Conservation (phyloP, 1,284 basidiomycete genomes). For the Trichosporon sp. region DNA sequence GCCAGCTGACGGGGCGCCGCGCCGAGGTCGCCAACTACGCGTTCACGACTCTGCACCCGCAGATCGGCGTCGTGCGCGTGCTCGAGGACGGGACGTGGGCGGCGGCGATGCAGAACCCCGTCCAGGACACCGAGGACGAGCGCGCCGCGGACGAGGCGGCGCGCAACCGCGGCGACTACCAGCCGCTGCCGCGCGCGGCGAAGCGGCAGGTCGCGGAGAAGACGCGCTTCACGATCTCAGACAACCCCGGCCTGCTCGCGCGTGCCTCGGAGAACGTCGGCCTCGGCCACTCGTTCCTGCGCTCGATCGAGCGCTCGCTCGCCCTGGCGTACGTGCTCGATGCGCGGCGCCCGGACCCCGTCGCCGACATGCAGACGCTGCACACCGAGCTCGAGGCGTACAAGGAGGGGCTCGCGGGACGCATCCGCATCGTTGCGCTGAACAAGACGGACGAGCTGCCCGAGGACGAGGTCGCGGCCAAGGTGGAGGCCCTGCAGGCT, state of each 20-base stretch:
- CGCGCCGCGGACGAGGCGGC: constrained; percentile 52
- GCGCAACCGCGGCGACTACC: constrained; percentile 30
- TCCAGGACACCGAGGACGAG: constrained; percentile 69
- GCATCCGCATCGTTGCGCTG: constrained; percentile 75
- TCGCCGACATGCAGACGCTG: constrained; percentile 68
- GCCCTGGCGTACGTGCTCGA: constrained; percentile 92
- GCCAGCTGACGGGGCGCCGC: constrained; percentile 80
- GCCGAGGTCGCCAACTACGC: constrained; percentile 87
- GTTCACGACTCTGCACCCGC: constrained; percentile 92
- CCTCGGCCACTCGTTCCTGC: constrained; percentile 87
- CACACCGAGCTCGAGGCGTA: constrained; percentile 80
- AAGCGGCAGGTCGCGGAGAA: constrained; percentile 52
- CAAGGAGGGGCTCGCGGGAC: constrained; percentile 68
- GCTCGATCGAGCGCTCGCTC: constrained; percentile 86
- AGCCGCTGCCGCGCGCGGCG: constrained; percentile 19
- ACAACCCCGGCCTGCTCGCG: constrained; percentile 89
- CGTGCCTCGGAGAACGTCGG: constrained; percentile 83
- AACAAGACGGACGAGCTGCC: constrained; percentile 88
- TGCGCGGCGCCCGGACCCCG: constrained; percentile 64
- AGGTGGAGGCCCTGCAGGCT: constrained; percentile 49
- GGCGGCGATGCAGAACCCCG: constrained; percentile 51
- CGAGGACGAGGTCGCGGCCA: constrained; percentile 35
- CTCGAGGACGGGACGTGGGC: constrained; percentile 72
- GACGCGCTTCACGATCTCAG: constrained; percentile 89
- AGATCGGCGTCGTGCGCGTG: constrained; percentile 86